Evolutionary conservation across 805 yeast genomes (phyloP), one percentile per base, ranked within the genome.

Genomic region (Zygosaccharomyces siamensis): DNA sequence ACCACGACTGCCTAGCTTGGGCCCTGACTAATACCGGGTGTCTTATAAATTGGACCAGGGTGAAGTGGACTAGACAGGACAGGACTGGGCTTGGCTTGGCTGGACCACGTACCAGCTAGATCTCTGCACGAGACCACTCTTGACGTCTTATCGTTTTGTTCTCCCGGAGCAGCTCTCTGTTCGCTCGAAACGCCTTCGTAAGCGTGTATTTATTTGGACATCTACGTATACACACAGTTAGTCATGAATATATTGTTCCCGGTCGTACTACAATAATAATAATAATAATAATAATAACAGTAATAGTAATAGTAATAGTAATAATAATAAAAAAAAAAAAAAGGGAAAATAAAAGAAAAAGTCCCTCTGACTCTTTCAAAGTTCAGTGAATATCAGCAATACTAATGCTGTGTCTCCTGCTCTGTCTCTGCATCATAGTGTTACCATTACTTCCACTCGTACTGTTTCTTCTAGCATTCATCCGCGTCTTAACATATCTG

Each of bases 401-500:
- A 18, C 33, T 33, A 28, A 39, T 39, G 20, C 43, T 39, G 12
- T 39, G 43, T 39, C 43, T 39, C 12, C 43, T 27, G 20, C 31
- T 6, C 31, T 20, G 42, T 18, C 20, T 24, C 31, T 39, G 42
- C 5, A 32, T 23, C 35, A 12, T 18, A 16, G 27, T n/a, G 14
- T 14, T 20, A 33, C 27, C 33, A 32, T 20, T 43, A 35, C 32
- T 30, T 31, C 36, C 32, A 18, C 43, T 40, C 27, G 45, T 36
- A 39, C 28, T 41, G 7, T 32, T 21, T 30, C 48, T 46, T 28
- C 46, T 43, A 27, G 43, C 42, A 18, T 49, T 49, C 52, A 55
- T 48, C 42, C 48, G 46, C 24, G 39, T 46, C 16, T 31, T 43
- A 12, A 56, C 53, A 41, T 49, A 56, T 18, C 42, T 33, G 8